These are phyloP conservation scores for Rosellinia necatrix DNA, from an alignment of 2,329 filamentous ascomycete species.

Conservation along the genomic window DNA sequence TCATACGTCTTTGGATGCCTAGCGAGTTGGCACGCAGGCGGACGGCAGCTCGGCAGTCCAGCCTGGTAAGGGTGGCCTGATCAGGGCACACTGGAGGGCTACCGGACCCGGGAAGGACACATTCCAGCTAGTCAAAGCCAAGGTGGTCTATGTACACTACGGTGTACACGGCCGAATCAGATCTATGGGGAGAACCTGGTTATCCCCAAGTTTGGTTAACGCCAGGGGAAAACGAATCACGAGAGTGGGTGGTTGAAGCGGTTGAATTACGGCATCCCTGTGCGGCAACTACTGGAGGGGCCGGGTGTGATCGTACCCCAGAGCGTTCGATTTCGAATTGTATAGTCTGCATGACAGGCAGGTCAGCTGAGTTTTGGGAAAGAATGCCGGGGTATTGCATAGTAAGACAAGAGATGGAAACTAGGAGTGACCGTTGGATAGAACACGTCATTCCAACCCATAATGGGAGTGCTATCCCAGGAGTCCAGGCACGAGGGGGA, in stretches of 20 bases:
- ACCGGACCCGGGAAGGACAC: conserved; percentile 2
- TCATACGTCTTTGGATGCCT: too few species aligned
- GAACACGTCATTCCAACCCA: not conserved
- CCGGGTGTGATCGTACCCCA: conserved; percentile 3
- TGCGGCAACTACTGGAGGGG: not conserved
- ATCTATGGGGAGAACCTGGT: conserved; percentile 28
- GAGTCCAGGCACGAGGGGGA: too few species aligned
- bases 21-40: too few species aligned
- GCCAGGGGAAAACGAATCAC: not conserved
- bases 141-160: too few species aligned
- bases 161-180: too few species aligned
- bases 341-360: not conserved
- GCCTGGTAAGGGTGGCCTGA: too few species aligned
- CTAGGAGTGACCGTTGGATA: too few species aligned
- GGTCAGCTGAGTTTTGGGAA: not conserved
- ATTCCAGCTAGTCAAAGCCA: conserved; percentile 13
- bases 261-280: conserved; percentile 11
- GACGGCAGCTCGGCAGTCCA: too few species aligned
- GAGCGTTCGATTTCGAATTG: not conserved
- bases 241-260: conserved; percentile 6
- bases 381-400: not conserved
- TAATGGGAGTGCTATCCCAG: too few species aligned
- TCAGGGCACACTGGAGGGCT: not conserved
- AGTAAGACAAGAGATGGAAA: not conserved
- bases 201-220: conserved; percentile 15